phyloP scores from a whole-genome alignment of 2,329 filamentous ascomycete species.

The Ceratocystis smalleyi region DNA sequence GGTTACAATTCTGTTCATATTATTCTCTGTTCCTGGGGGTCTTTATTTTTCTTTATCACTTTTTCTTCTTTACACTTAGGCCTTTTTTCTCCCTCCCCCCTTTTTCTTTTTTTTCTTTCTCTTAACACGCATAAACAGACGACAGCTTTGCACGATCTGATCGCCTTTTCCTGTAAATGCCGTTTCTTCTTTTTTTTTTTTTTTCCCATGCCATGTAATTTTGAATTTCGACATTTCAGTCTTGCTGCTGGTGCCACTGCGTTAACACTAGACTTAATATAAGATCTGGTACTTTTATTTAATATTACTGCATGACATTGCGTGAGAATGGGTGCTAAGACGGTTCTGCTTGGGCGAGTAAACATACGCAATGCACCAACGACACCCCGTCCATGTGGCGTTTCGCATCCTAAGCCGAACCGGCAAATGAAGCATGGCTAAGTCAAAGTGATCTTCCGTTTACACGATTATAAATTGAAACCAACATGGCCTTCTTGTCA shows the following conservation, averaged over 20 bases:
- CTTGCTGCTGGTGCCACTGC: not conserved
- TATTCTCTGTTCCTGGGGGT: conserved; percentile 11
- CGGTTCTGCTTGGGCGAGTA: too few relatives aligned
- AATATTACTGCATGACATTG: not conserved
- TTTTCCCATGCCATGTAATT: not conserved
- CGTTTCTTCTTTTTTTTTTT: not conserved
- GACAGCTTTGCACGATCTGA: not conserved
- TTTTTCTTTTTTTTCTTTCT: not conserved
- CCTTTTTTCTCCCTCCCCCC: not conserved
- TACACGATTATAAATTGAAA: too few relatives aligned
- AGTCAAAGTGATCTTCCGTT: too few relatives aligned
- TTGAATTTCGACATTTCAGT: not conserved
- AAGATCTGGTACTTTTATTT: not conserved
- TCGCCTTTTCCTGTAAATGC: not conserved
- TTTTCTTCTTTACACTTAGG: conserved; percentile 9
- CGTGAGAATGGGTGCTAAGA: too few relatives aligned
- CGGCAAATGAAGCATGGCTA: too few relatives aligned
- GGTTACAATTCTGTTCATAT: conserved; percentile 17
- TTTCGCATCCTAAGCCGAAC: too few relatives aligned
- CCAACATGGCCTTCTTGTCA: too few relatives aligned
- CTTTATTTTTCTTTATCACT: conserved; percentile 9
- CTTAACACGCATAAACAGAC: not conserved
- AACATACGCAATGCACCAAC: too few relatives aligned
- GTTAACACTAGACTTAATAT: not conserved
- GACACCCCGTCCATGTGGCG: too few relatives aligned